Conservation (phyloP, 345 rosid species). For the Lumnitzera littorea region DNA sequence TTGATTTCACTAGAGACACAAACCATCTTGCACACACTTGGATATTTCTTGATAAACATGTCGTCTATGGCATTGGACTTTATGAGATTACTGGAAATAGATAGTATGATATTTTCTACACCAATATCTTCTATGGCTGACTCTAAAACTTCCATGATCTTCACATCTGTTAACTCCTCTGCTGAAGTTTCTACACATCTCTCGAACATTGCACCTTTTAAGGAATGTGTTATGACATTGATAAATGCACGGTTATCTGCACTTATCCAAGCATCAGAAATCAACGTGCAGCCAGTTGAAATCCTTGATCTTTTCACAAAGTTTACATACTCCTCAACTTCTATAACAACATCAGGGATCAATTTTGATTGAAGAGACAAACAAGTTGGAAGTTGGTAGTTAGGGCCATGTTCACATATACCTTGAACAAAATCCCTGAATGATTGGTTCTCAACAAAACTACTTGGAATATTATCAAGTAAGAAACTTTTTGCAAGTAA, state of each 20-base stretch:
- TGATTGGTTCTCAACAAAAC: too few species aligned
- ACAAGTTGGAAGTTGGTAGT: not conserved
- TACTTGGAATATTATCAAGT: too few species aligned
- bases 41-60: not conserved
- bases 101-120: not conserved
- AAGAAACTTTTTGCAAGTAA: too few species aligned
- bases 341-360: not conserved
- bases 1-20: not conserved
- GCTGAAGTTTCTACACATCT: not conserved
- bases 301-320: constrained; percentile 1
- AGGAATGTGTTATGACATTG: not conserved
- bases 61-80: too few species aligned
- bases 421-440: too few species aligned
- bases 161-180: not conserved
- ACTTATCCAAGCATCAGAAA: not conserved
- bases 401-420: too few species aligned
- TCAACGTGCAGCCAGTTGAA: constrained; percentile 2
- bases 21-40: not conserved
- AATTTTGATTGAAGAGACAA: not conserved
- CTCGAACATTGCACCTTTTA: not conserved
- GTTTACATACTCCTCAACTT: not conserved
- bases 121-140: not conserved
- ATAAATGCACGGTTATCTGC: not conserved
- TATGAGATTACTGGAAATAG: not conserved
- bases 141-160: not conserved